Evolutionary conservation across 2,329 filamentous ascomycete genomes (phyloP).

Genomic region (Fusarium sp.): DNA sequence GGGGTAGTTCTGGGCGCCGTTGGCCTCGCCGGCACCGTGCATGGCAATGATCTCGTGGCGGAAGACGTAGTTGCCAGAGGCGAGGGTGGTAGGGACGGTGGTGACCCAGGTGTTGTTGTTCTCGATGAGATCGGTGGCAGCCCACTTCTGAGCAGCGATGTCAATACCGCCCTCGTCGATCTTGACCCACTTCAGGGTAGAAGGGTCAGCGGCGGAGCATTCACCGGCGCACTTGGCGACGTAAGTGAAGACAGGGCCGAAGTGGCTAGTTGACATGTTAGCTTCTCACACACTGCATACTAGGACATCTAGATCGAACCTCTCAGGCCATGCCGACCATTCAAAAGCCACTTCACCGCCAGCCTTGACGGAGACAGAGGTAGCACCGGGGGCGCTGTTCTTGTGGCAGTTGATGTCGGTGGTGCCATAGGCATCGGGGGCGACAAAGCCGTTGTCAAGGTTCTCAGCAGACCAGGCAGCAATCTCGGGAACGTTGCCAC

Average conservation of each 20-base stretch:
- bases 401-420: constrained; percentile 63
- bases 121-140: constrained; percentile 56
- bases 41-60: constrained; percentile 68
- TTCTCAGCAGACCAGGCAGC: constrained; percentile 57
- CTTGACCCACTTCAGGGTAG: constrained; percentile 71
- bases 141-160: constrained; percentile 52
- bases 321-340: constrained; percentile 56
- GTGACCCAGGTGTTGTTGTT: constrained; percentile 53
- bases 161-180: constrained; percentile 67
- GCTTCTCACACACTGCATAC: background rate
- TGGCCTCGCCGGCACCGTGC: constrained; percentile 56
- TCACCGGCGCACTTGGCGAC: constrained; percentile 68
- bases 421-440: constrained; percentile 51
- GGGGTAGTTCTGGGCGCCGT: constrained; percentile 65
- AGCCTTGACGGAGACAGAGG: constrained; percentile 52
- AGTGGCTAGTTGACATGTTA: constrained; percentile 44
- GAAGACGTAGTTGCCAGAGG: constrained; percentile 65
- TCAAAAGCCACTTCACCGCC: constrained; percentile 55
- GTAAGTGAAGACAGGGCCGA: constrained; percentile 72
- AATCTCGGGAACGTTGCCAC: constrained; percentile 28
- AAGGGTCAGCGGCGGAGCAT: constrained; percentile 65
- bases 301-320: background rate
- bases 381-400: constrained; percentile 50
- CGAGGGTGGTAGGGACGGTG: constrained; percentile 59
- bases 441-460: constrained; percentile 65